These are phyloP conservation scores for Pseudozyma thailandica DNA, from an alignment of 1,284 basidiomycete species.

Conservation along the genomic window DNA sequence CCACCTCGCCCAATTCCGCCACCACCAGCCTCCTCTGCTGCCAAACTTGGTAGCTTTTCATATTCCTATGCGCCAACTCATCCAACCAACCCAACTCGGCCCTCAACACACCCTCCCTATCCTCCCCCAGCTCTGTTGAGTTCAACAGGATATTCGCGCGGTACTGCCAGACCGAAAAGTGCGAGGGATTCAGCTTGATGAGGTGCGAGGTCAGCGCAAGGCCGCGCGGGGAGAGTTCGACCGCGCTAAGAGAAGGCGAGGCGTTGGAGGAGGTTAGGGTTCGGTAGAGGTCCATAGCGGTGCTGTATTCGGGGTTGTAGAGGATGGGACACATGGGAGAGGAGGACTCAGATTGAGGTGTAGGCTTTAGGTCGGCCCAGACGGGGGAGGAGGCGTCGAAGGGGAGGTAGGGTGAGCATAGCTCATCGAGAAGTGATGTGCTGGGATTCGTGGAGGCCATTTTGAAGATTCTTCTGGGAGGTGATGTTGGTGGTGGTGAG, in stretches of 20 bases:
- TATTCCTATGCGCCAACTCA: conserved; percentile 52
- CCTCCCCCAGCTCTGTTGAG: neutral
- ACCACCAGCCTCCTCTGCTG: conserved; percentile 61
- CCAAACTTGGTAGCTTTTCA: conserved; percentile 68
- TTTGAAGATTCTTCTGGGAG: neutral
- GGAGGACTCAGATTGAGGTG: conserved; percentile 55
- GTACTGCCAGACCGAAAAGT: conserved; percentile 64
- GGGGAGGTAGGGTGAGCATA: conserved; percentile 35
- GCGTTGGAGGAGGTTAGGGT: conserved; percentile 34
- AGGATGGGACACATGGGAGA: conserved; percentile 63
- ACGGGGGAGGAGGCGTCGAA: conserved; percentile 45
- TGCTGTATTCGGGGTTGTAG: conserved; percentile 56
- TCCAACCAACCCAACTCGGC: conserved; percentile 58
- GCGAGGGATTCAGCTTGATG: conserved; percentile 55
- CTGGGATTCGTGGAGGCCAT: conserved; percentile 18
- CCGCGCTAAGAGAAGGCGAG: neutral
- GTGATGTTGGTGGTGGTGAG: conserved; percentile 8
- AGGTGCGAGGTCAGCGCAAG: conserved; percentile 59
- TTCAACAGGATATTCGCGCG: conserved; percentile 54
- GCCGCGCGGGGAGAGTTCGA: conserved; percentile 51
- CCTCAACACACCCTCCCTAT: conserved; percentile 14
- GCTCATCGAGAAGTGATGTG: conserved; percentile 17
- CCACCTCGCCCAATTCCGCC: conserved; percentile 46
- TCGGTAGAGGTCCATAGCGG: conserved; percentile 63
- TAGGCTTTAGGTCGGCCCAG: conserved; percentile 59